Conservation (phyloP, 2,329 filamentous ascomycete genomes). For the Basipetospora chlamydospora region DNA sequence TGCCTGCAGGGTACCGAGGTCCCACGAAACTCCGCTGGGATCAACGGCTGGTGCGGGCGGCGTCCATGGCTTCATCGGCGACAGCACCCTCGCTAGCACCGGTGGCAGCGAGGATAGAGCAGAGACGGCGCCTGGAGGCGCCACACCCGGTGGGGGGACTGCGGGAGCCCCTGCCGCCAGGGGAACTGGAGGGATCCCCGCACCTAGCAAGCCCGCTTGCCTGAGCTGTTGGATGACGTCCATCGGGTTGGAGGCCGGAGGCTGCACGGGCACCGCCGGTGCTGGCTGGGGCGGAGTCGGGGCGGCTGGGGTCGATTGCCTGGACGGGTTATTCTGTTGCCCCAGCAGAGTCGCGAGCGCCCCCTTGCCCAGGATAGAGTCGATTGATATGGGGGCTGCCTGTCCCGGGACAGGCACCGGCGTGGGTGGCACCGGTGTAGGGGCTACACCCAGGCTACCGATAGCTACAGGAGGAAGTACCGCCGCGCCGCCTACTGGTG, state of each 20-base stretch:
- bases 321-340: constrained; percentile 35
- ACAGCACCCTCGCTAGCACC: constrained; percentile 20
- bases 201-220: constrained; percentile 49
- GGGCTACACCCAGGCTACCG: constrained; percentile 4
- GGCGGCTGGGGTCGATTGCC: constrained; percentile 27
- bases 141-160: constrained; percentile 14
- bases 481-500: too few relatives aligned
- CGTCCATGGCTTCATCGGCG: constrained; percentile 12
- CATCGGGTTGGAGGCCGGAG: constrained; percentile 31
- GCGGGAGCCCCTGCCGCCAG: constrained; percentile 17
- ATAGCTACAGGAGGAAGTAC: neutral
- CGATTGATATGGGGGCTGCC: constrained; percentile 27
- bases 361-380: constrained; percentile 43
- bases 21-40: constrained; percentile 29
- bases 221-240: constrained; percentile 54
- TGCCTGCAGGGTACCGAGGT: constrained; percentile 52
- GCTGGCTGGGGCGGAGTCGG: constrained; percentile 13
- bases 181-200: constrained; percentile 21
- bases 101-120: constrained; percentile 15
- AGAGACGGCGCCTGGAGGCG: constrained; percentile 10
- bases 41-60: constrained; percentile 10
- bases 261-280: constrained; percentile 17
- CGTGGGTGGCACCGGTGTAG: constrained; percentile 15
- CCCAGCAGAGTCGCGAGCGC: constrained; percentile 44
- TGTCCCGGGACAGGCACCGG: constrained; percentile 14